A percentile compares a stretch with the other conserved stretches of the same genome.
Evolutionary conservation across 2,329 filamentous ascomycete genomes (phyloP).

Genomic region (Bipolaris oryzae): DNA sequence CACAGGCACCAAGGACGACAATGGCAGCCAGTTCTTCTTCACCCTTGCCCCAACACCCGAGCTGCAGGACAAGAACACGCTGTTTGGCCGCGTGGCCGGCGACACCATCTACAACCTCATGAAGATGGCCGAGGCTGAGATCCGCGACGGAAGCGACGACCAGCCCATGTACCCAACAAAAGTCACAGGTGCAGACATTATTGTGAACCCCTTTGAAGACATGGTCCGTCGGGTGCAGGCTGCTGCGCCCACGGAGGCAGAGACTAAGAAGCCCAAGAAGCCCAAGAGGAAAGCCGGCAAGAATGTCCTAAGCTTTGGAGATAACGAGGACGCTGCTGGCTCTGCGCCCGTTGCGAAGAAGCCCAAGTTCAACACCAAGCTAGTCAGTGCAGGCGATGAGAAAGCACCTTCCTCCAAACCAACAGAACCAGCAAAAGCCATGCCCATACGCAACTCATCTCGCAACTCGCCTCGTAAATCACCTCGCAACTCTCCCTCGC

Average conservation of each 20-base stretch:
- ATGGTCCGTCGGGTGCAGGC: constrained; percentile 73
- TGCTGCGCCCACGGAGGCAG: constrained; percentile 56
- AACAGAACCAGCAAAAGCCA: constrained; percentile 35
- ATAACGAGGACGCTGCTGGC: constrained; percentile 64
- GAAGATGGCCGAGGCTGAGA: constrained; percentile 88
- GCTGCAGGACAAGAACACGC: constrained; percentile 85
- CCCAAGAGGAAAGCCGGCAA: constrained; percentile 75
- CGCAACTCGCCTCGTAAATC: constrained; percentile 30
- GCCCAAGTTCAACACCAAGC: constrained; percentile 76
- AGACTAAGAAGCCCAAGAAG: constrained; percentile 55
- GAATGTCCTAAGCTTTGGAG: constrained; percentile 78
- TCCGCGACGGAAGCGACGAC: constrained; percentile 76
- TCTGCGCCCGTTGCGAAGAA: constrained; percentile 70
- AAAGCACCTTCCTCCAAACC: constrained; percentile 46
- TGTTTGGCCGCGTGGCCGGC: constrained; percentile 90
- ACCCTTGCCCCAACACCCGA: constrained; percentile 84
- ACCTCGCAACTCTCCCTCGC: constrained; percentile 24
- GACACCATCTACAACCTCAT: constrained; percentile 96
- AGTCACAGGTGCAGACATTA: constrained; percentile 73
- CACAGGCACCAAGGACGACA: constrained; percentile 75
- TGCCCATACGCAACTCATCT: constrained; percentile 42
- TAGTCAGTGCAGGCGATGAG: constrained; percentile 60
- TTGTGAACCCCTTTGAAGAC: constrained; percentile 82
- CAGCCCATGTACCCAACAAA: constrained; percentile 84
- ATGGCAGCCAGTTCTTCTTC: constrained; percentile 97